A percentile compares a stretch with the other conserved stretches of the same genome.
These are phyloP conservation scores for Tranzscheliella williamsii DNA, from an alignment of 1,284 basidiomycete species.

Conservation along the genomic window DNA sequence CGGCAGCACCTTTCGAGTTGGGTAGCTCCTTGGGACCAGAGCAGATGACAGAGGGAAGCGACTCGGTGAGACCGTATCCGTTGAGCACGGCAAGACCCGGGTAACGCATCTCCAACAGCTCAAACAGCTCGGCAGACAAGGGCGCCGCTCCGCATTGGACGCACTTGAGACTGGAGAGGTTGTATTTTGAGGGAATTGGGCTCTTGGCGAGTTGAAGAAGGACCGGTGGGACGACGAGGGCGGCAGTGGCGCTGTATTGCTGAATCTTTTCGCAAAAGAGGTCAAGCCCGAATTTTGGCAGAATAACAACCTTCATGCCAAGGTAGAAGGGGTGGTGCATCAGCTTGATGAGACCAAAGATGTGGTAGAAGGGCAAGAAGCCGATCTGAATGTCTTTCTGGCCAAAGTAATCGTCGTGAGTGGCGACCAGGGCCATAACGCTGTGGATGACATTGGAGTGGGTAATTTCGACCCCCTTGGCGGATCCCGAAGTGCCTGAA, in stretches of 20 bases:
- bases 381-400: conserved; percentile 40
- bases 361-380: conserved; percentile 57
- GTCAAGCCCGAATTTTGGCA: conserved; percentile 74
- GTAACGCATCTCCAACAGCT: conserved; percentile 67
- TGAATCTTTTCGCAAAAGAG: conserved; percentile 72
- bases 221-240: conserved; percentile 81
- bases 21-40: conserved; percentile 35
- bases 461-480: conserved; percentile 57
- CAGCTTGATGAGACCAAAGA: conserved; percentile 66
- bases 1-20: conserved; percentile 62
- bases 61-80: conserved; percentile 80
- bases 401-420: conserved; percentile 36
- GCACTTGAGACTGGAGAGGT: conserved; percentile 69
- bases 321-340: conserved; percentile 70
- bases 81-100: conserved; percentile 56
- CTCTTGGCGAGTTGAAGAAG: conserved; percentile 75
- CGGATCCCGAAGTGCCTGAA: conserved; percentile 54
- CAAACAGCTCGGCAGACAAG: conserved; percentile 69
- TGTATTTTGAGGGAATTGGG: conserved; percentile 72
- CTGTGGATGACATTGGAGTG: conserved; percentile 51
- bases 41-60: conserved; percentile 67
- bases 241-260: conserved; percentile 69
- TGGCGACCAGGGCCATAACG: conserved; percentile 37
- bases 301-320: conserved; percentile 71
- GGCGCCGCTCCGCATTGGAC: conserved; percentile 82